A percentile compares a stretch with the other conserved stretches of the same genome.
Conservation (phyloP, 805 yeast species). For the Metschnikowia anglica region DNA sequence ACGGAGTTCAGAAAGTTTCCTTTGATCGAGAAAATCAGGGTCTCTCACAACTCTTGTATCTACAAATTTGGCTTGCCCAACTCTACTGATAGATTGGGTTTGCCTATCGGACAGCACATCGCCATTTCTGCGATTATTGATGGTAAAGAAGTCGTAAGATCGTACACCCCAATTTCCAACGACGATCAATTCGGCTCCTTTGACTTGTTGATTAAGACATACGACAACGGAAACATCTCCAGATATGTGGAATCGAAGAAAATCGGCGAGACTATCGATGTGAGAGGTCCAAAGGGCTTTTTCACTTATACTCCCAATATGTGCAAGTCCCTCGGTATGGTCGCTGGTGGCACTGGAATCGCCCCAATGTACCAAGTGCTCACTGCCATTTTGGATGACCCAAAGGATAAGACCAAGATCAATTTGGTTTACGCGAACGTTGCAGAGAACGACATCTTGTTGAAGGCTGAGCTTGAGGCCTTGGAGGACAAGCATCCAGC, state of each 20-base stretch:
- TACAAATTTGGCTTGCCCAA: constrained; percentile 83
- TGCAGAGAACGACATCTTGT: constrained; percentile 72
- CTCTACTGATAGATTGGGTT: constrained; percentile 70
- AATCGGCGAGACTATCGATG: constrained; percentile 74
- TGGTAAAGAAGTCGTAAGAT: constrained; percentile 79
- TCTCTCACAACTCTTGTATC: constrained; percentile 78
- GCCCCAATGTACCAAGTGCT: constrained; percentile 95
- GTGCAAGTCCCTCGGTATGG: constrained; percentile 75
- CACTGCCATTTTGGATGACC: constrained; percentile 74
- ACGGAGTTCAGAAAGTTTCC: constrained; percentile 77
- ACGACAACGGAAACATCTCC: constrained; percentile 83
- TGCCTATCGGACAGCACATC: constrained; percentile 94
- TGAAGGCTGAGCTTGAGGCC: constrained; percentile 75
- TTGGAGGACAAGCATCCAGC: constrained; percentile 57
- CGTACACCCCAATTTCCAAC: constrained; percentile 86
- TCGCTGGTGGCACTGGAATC: constrained; percentile 96
- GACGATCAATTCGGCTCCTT: constrained; percentile 79
- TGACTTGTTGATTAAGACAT: constrained; percentile 82
- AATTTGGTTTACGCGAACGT: constrained; percentile 80
- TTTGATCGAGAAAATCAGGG: constrained; percentile 67
- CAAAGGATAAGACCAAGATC: constrained; percentile 74
- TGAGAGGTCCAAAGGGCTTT: constrained; percentile 90
- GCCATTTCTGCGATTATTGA: constrained; percentile 71
- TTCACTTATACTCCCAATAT: constrained; percentile 80
- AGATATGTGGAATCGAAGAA: constrained; percentile 66